Base-by-base conservation (phyloP, 768 basidiomycete species). In the Pisolithus orientalis region DNA sequence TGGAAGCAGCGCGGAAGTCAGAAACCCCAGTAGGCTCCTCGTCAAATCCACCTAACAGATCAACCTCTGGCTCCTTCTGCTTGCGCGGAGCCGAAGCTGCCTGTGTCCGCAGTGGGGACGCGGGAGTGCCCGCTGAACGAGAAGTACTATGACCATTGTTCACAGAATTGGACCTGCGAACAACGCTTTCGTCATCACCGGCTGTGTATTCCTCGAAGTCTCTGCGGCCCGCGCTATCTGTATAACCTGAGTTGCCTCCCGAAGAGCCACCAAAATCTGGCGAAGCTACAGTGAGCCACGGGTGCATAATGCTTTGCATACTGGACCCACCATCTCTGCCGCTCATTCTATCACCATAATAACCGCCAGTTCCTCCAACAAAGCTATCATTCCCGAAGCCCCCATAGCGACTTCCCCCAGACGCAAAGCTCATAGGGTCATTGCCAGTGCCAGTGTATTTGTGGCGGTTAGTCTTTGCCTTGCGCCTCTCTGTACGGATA, bases 181-280 rank as follows among this genome's bases (percentile, higher is more conserved):
- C 62, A 53, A 59, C 67, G 39, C 64, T 68, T n/a, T 95, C 93
- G 54, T 97, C 94, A 53, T 92, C 92, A 2, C 95, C 95, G 11
- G 95, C 96, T 58, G 95, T 90, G 67, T 99, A 99, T 66, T 97
- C 94, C 61, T 98, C 94, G 58, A 83, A 97, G 25, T 80, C 79
- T 51, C 75, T 72, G 14, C 81, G 71, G 39, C 80, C 68, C 7
- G 68, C 66, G 31, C 69, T 73, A 55, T 91, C 88, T 47, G 79
- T 74, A 70, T 87, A 90, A 1, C 77, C 74, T 39, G 80, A 75
- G 42, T 75, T 73, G 4, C 78, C 73, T 40, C 64, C 64, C 21
- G 46, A 47, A 17, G 71, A 70, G 51, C 73, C 72, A 44, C 72
- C 66, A 21, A 59, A 63, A 47, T 73, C 72, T 74, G 40, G 47